Percentiles rank a stretch among this genome's conserved stretches.
phyloP scores from a whole-genome alignment of 805 yeast species.

The Teunomyces funiuensis region DNA sequence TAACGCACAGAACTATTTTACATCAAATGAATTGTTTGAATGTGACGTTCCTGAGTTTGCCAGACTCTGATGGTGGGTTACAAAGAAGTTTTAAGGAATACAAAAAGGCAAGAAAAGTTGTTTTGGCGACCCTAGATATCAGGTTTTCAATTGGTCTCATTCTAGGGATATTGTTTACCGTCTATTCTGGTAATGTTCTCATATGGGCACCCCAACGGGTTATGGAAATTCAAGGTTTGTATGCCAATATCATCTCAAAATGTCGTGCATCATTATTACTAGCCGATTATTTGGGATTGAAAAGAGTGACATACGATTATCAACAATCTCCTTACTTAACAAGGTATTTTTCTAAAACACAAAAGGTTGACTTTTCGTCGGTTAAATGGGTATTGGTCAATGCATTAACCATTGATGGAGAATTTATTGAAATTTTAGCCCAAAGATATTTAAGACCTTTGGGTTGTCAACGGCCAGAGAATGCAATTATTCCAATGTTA shows the following conservation, averaged over 20 bases:
- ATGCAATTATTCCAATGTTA: conserved; percentile 83
- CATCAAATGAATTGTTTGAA: conserved; percentile 84
- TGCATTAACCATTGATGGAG: conserved; percentile 88
- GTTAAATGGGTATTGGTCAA: conserved; percentile 89
- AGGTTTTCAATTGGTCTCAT: conserved; percentile 77
- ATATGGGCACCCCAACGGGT: conserved; percentile 76
- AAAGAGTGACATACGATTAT: conserved; percentile 89
- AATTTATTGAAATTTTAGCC: conserved; percentile 82
- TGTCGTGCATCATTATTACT: conserved; percentile 71
- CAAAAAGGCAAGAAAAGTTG: conserved; percentile 49
- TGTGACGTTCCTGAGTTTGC: conserved; percentile 64
- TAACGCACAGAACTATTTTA: conserved; percentile 82
- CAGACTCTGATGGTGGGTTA: conserved; percentile 56
- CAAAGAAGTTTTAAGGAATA: conserved; percentile 37
- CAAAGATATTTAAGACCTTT: conserved; percentile 89
- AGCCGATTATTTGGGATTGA: conserved; percentile 85
- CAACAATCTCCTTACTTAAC: conserved; percentile 86
- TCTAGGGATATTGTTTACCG: conserved; percentile 73
- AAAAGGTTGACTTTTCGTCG: conserved; percentile 72
- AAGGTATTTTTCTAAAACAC: conserved; percentile 72
- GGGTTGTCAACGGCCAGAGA: conserved; percentile 75
- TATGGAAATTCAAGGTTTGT: conserved; percentile 79
- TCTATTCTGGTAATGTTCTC: conserved; percentile 80
- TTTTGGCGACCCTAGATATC: conserved; percentile 47
- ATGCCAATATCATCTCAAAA: conserved; percentile 75